These are phyloP conservation scores for Ceratobasidium papillatum DNA, from an alignment of 1,284 basidiomycete genomes.

Conservation along the genomic window DNA sequence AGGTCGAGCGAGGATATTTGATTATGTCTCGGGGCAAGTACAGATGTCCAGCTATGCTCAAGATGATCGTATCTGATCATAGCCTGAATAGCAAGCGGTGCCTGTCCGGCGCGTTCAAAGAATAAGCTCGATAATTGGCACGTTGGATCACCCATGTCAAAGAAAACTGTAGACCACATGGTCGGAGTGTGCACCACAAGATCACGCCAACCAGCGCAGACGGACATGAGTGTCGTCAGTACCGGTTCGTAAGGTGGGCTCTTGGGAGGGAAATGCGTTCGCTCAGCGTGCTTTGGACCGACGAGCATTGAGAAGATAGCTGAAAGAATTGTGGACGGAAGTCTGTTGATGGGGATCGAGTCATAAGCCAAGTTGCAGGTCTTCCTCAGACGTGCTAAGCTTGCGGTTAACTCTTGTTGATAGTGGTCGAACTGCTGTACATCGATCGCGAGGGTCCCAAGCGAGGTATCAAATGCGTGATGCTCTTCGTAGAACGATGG, in stretches of 20 bases:
- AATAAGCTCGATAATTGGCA: neutral
- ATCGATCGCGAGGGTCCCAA: neutral
- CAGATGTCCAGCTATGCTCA: neutral
- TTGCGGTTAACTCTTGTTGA: neutral
- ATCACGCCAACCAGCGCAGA: neutral
- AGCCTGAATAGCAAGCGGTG: neutral
- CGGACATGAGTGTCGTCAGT: neutral
- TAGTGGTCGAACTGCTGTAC: neutral
- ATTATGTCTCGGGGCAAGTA: neutral
- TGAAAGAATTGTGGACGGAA: neutral
- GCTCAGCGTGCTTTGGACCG: neutral
- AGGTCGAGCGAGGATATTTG: slow-evolving; percentile 5
- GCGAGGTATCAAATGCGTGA: neutral
- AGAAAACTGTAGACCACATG: neutral
- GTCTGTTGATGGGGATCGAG: neutral
- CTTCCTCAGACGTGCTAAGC: neutral
- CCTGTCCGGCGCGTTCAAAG: neutral
- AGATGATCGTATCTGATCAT: neutral
- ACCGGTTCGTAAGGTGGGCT: neutral
- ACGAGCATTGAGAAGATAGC: neutral
- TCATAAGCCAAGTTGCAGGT: neutral
- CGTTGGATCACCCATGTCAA: neutral
- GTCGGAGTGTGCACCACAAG: neutral
- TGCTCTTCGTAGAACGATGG: neutral
- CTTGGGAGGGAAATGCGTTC: neutral